phyloP scores from a whole-genome alignment of 2,329 filamentous ascomycete species.

The Ceratocystis eucalypticola region DNA sequence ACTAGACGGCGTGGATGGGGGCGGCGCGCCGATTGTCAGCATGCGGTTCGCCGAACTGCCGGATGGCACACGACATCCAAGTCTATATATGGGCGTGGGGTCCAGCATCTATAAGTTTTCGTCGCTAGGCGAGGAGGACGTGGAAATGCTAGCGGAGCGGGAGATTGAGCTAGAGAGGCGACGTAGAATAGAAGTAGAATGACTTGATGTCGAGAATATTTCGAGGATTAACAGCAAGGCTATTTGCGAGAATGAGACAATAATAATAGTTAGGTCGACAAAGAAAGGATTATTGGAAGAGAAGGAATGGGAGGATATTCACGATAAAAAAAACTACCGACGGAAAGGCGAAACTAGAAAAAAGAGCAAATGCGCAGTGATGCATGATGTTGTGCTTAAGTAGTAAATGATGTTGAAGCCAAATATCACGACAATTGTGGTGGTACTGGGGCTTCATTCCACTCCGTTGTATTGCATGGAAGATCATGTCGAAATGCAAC shows the following conservation, averaged over 20 bases:
- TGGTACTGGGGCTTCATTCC: neutral
- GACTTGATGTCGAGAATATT: neutral
- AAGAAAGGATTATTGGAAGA: no score
- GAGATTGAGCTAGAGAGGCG: conserved; percentile 2
- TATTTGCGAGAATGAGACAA: neutral
- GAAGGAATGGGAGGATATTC: neutral
- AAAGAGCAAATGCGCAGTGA: neutral
- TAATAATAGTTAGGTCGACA: neutral
- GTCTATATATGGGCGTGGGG: conserved; percentile 16
- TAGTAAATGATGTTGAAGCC: neutral
- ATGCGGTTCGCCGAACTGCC: conserved; percentile 14
- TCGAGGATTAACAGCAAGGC: neutral
- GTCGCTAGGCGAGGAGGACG: conserved; percentile 7
- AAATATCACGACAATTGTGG: neutral
- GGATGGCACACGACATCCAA: conserved; percentile 9
- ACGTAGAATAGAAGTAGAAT: neutral
- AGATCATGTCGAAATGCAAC: neutral
- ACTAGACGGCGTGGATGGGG: conserved; percentile 15
- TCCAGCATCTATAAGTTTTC: conserved; percentile 14
- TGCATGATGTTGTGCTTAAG: neutral
- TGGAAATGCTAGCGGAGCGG: conserved; percentile 4
- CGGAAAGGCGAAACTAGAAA: neutral
- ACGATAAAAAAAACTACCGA: neutral
- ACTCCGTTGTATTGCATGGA: neutral
- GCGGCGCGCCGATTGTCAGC: conserved; percentile 6